Evolutionary conservation across 2,329 filamentous ascomycete species (phyloP), one percentile per base, ranked within the genome.

Genomic region (Cercospora sojina): DNA sequence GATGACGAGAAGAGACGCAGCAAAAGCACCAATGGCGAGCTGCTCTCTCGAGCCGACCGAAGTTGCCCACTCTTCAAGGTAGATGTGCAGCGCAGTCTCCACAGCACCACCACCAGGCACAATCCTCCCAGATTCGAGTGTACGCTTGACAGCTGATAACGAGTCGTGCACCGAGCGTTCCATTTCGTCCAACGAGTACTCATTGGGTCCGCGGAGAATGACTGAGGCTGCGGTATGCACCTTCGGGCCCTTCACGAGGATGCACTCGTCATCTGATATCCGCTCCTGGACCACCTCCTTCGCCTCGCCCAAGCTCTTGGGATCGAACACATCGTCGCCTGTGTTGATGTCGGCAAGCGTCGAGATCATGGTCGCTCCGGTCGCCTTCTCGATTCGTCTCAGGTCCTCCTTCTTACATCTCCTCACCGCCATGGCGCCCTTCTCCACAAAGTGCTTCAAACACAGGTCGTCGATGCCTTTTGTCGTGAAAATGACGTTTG

Each of bases 341-440:
- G 70, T 72, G 77, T 99, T 98, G 70, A 99, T 84, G 79, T 99
- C 96, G 4, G 95, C 98, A 57, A 99, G 85, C 7, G 93, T 94
- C 84, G 91, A 94, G 73, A 99, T 87, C 65, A 99, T 85, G 18
- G 93, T 97, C 20, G 94, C 95, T 65, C 95, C 95, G 6, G 95
- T 97, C 5, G 95, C 95, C 83, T 91, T 96, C 67, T 95, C 95
- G 82, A 99, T 98, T 74, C 95, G 89, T 78, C 95, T 87, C 68
- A 99, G 84, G 76, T 99, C 95, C 83, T 99, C 95, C 87, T 99
- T 99, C 86, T 98, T 99, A 82, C 94, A 98, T 78, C 95, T 87
- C 76, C 95, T 87, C 59, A 99, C 93, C 62, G 91, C 95, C 91
- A 99, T 98, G 66, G 93, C 93, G 67, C 94, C 94, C 79, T 88